Percentiles rank a stretch among this genome's conserved stretches.
These are phyloP conservation scores for Hyphodiscus sp. DNA, from an alignment of 2,329 filamentous ascomycete species.

Conservation along the genomic window DNA sequence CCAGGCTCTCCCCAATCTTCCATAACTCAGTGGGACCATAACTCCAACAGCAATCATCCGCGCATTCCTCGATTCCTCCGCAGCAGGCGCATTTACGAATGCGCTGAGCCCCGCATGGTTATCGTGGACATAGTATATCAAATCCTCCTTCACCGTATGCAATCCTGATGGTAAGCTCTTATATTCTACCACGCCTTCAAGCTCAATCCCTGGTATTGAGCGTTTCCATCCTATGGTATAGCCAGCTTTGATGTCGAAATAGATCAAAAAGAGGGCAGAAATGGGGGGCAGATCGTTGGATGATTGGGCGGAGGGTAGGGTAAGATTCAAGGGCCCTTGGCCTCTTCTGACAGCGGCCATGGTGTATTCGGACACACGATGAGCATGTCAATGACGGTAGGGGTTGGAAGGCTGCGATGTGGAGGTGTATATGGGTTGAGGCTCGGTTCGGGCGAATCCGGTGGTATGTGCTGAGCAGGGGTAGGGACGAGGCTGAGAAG, in stretches of 20 bases:
- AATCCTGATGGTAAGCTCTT: constrained; percentile 91
- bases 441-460: constrained; percentile 3
- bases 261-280: constrained; percentile 79
- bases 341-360: constrained; percentile 29
- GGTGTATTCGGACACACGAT: constrained; percentile 31
- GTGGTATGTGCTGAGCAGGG: not conserved
- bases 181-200: constrained; percentile 89
- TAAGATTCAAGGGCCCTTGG: constrained; percentile 28
- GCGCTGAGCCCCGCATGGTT: constrained; percentile 83
- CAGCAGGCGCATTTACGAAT: constrained; percentile 78
- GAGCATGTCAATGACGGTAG: constrained; percentile 15
- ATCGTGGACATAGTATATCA: constrained; percentile 90
- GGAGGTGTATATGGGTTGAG: not conserved
- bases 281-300: constrained; percentile 51
- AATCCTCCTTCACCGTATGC: constrained; percentile 80
- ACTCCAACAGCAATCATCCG: constrained; percentile 89
- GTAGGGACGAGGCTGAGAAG: not conserved
- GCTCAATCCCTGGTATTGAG: constrained; percentile 58
- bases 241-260: constrained; percentile 88
- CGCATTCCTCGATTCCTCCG: constrained; percentile 75
- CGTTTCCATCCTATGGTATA: constrained; percentile 89
- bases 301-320: constrained; percentile 18
- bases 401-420: constrained; percentile 29
- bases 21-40: constrained; percentile 78
- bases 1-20: constrained; percentile 83